phyloP scores from a whole-genome alignment of 2,329 filamentous ascomycete species.

The Colletotrichum higginsianum region DNA sequence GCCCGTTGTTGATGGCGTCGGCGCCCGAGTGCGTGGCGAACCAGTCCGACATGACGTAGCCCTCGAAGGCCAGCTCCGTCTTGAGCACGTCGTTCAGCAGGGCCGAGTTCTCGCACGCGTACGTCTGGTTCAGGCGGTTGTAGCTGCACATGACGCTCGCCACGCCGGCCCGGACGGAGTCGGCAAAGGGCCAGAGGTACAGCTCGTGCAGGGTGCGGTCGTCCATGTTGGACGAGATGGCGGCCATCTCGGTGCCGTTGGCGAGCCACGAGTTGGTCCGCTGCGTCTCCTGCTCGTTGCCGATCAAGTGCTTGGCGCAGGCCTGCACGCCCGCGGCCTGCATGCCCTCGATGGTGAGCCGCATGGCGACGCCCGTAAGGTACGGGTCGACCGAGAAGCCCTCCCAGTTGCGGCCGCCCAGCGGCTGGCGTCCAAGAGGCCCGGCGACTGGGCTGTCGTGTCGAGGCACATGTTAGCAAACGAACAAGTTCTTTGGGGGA shows the following conservation, averaged over 20 bases:
- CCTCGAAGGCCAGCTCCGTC: slow-evolving; percentile 81
- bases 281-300: slow-evolving; percentile 78
- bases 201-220: slow-evolving; percentile 79
- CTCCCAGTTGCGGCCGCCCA: slow-evolving; percentile 87
- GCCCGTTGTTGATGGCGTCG: slow-evolving; percentile 74
- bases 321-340: slow-evolving; percentile 60
- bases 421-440: slow-evolving; percentile 79
- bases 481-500: not conserved
- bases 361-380: slow-evolving; percentile 74
- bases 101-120: slow-evolving; percentile 75
- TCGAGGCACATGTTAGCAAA: not conserved
- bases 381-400: slow-evolving; percentile 87
- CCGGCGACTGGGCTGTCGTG: slow-evolving; percentile 74
- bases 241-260: slow-evolving; percentile 60
- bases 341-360: slow-evolving; percentile 73
- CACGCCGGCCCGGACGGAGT: slow-evolving; percentile 76
- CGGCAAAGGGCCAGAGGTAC: slow-evolving; percentile 78
- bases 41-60: slow-evolving; percentile 76
- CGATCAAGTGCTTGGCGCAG: slow-evolving; percentile 71
- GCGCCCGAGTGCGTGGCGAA: slow-evolving; percentile 82
- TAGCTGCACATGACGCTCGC: slow-evolving; percentile 81
- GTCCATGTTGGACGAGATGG: slow-evolving; percentile 70
- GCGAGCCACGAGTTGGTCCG: slow-evolving; percentile 64
- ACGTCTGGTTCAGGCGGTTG: slow-evolving; percentile 79
- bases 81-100: slow-evolving; percentile 77